Percentiles rank a stretch among this genome's conserved stretches.
Conservation (phyloP, 2,329 filamentous ascomycete species). For the Thielaviopsis euricoi region DNA sequence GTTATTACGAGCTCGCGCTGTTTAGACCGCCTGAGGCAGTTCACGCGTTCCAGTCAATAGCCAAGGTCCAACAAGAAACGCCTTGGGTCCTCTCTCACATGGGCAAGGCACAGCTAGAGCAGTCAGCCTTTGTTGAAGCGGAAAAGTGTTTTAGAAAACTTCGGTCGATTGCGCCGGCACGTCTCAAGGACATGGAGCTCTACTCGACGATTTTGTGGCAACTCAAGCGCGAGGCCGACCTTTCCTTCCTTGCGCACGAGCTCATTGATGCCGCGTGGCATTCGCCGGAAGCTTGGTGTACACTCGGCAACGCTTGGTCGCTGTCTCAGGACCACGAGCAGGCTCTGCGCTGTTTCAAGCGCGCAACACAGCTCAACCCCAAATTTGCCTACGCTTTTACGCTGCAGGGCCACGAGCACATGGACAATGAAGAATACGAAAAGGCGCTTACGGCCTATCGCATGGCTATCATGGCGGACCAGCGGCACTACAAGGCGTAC, state of each 20-base stretch:
- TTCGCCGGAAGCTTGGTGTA: slow-evolving; percentile 91
- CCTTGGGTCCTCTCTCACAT: slow-evolving; percentile 88
- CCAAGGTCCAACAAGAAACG: slow-evolving; percentile 64
- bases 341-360: slow-evolving; percentile 83
- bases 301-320: slow-evolving; percentile 87
- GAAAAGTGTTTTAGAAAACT: slow-evolving; percentile 74
- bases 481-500: slow-evolving; percentile 94
- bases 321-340: slow-evolving; percentile 85
- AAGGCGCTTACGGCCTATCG: slow-evolving; percentile 82
- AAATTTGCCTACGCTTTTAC: slow-evolving; percentile 93
- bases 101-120: slow-evolving; percentile 82
- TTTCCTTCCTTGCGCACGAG: slow-evolving; percentile 84
- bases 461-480: slow-evolving; percentile 69
- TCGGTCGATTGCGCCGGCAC: slow-evolving; percentile 61
- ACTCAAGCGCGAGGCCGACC: slow-evolving; percentile 75
- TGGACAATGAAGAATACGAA: slow-evolving; percentile 92
- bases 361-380: slow-evolving; percentile 78
- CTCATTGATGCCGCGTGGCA: slow-evolving; percentile 74
- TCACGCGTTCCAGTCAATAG: slow-evolving; percentile 53
- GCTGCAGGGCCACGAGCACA: slow-evolving; percentile 86
- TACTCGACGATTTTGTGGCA: slow-evolving; percentile 99
- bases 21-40: slow-evolving; percentile 69
- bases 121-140: slow-evolving; percentile 68
- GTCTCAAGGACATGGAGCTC: slow-evolving; percentile 89
- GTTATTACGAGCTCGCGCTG: slow-evolving; percentile 60